Evolutionary conservation across 352 stramenopile genomes (phyloP).

Genomic region (Globisporangium canariense): DNA sequence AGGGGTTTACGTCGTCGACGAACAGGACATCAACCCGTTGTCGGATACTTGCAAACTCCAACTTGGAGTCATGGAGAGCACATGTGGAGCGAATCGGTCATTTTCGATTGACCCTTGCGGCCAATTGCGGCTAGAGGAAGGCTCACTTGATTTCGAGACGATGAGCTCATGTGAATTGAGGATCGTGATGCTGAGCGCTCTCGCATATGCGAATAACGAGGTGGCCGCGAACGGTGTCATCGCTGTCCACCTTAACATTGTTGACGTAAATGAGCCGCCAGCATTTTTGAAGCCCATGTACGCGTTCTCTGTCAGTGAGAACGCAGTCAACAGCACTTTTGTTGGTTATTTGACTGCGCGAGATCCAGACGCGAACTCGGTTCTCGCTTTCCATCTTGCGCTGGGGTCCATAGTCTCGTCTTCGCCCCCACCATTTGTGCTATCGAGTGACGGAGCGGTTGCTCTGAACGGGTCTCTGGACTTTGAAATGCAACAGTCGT

Average conservation of each 20-base stretch:
- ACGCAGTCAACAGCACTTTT: neutral
- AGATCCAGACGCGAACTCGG: conserved; percentile 3
- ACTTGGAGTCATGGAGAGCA: neutral
- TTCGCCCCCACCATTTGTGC: neutral
- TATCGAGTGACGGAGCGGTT: conserved; percentile 1
- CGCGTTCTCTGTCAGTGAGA: conserved; percentile 9
- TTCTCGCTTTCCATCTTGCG: conserved; percentile 4
- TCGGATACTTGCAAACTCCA: conserved; percentile 2
- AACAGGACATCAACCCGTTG: conserved; percentile 13
- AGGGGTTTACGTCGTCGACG: conserved; percentile 8
- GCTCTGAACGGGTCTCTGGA: conserved; percentile 10
- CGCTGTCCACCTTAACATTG: neutral
- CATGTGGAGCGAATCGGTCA: neutral
- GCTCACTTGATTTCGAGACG: conserved; percentile 7
- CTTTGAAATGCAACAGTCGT: conserved; percentile 17
- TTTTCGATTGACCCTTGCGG: conserved; percentile 5
- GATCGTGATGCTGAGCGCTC: conserved; percentile 7
- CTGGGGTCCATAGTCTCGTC: neutral
- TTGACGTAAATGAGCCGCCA: conserved; percentile 11
- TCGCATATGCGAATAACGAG: conserved; percentile 1
- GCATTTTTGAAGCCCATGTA: conserved; percentile 5
- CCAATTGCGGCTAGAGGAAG: neutral
- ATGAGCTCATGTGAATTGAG: neutral
- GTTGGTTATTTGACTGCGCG: conserved; percentile 6
- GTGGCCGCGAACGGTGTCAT: neutral